Evolutionary conservation across 2,329 filamentous ascomycete genomes (phyloP), one percentile per base, ranked within the genome.

Genomic region (Exophiala xenobiotica): DNA sequence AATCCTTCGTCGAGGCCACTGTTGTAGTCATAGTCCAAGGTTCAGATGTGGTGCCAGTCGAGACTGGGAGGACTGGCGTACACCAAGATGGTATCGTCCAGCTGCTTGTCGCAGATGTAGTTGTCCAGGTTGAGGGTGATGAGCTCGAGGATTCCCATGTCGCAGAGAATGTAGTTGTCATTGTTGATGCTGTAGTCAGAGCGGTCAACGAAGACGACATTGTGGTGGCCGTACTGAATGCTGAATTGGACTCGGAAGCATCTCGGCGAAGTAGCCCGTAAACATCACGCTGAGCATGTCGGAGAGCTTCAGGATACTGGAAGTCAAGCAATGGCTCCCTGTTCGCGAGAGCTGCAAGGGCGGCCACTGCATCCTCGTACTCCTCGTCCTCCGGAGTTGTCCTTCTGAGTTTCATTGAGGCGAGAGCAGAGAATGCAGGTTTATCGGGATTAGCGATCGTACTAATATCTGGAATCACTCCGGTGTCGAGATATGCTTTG

Each of bases 401-500:
- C 23, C 39, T 14, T 20, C 23, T 16, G 39, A 23, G 11, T 42
- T 42, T 42, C 16, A 11, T n/a, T 9, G 39, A 24, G 20, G 18
- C 39, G 6, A 39, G 14, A 16, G 14, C 11, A 22, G 43, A 35
- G 20, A 46, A 46, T 4, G 43, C 23, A 19, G 43, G 24, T 20
- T 11, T 6, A 40, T 56, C 53, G 45, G 59, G 52, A 33, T 67
- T 41, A 48, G 70, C 72, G 4, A 67, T 56, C 6, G 62, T 68
- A 3, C 64, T 64, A 2, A 59, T 53, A 19, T 62, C 41, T 3
- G 69, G 69, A 22, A 73, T 45, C 2, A 58, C 66, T 3, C 69
- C 68, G 29, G 69, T 60, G 3, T 45, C 42, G 55, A 65, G 72
- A 49, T 71, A 72, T 6, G 55, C 58, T 18, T 53, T 47, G 2